Base-by-base conservation (phyloP, 257 asterid species). In the Primulina tabacum region DNA sequence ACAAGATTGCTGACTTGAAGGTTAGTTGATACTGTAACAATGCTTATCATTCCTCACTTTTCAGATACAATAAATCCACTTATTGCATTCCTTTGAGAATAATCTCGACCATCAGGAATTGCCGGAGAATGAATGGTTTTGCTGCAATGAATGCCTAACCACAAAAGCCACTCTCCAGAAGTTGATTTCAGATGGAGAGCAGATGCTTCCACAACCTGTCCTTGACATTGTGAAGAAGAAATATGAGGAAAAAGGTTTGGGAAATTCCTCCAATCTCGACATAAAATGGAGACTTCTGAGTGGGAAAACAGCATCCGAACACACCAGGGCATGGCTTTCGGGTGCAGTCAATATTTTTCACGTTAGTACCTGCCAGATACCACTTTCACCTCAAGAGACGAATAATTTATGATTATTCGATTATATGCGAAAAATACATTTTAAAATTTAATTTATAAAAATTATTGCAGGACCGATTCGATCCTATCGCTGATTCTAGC, bases 91-190 rank as follows among this genome's bases (percentile, higher is more conserved):
- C 8, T 70, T 63, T 61, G 11, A 34, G n/a, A 56, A 66, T 34
- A 29, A 66, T 18, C 59, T 58, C 26, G 52, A 59, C 62, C 26
- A 14, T 73, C 89, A 93, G 98, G 97, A 85, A 62, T 73, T 89
- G 76, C 97, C 99, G 3, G 77, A 81, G 43, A 82, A 80, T 60
- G 87, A 88, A 47, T 94, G 99, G 99, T 94, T 90, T 82, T 93
- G 99, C 70, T 74, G 87, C 76, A 67, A n/a, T 30, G 82, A 70
- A 35, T 94, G 99, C 82, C 76, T 76, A 52, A 70, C 30, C 67
- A 79, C 92, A 69, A 86, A 88, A 67, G 75, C 80, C 56, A 40
- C 83, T 59, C 89, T 94, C 68, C 81, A 73, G 77, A 84, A 88
- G 71, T 72, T 81, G 75, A 77, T 88, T 21, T 71, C 60, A 4